Base-by-base conservation (phyloP, 306 rosid species). In the Vigna radiata region DNA sequence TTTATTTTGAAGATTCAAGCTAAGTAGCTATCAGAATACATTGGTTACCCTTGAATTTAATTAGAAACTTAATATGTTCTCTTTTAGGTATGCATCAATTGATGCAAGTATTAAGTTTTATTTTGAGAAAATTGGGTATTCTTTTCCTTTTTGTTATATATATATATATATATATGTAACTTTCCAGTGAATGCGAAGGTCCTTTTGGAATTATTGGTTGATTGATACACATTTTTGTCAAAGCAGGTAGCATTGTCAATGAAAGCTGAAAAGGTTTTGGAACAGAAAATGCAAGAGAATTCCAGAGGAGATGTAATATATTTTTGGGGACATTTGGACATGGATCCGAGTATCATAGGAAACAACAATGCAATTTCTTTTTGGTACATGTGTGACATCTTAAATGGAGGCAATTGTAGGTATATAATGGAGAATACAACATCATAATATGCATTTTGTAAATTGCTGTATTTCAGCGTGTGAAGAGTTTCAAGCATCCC, bases 401-500 rank as follows among this genome's bases (percentile, higher is more conserved):
- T 90, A 77, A 95, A 95, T 71, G 89, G 91, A 67, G 99, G 99
- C 77, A 86, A 89, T 76, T 92, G 99, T 94, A 89, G 99, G 97
- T 90, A 89, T 59, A 18, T 70, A 14, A 39, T 79, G 44, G 27
- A 52, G 81, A 72, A 55, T 58, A 16, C 59, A 55, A 31, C 19
- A 29, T 52, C 17, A 49, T 52, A 31, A 44, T 77, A 58, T 65
- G 14, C 79, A 15, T 17, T 55, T 47, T 70, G 63, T 63, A 68
- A 71, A 37, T 41, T 47, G 36, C 68, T 31, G 31, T 81, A 50
- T 62, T 44, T 68, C 63, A 54, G 70, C 70, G 68, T 70, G 59
- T 37, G 13, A 72, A 39, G 48, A 63, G 44, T 63, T 81, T 75
- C 61, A 47, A 58, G 50, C 58, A 62, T 73, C 52, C 65, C 33